Evolutionary conservation across 352 stramenopile species (phyloP).

Genomic region (Elongisporangium undulatum): DNA sequence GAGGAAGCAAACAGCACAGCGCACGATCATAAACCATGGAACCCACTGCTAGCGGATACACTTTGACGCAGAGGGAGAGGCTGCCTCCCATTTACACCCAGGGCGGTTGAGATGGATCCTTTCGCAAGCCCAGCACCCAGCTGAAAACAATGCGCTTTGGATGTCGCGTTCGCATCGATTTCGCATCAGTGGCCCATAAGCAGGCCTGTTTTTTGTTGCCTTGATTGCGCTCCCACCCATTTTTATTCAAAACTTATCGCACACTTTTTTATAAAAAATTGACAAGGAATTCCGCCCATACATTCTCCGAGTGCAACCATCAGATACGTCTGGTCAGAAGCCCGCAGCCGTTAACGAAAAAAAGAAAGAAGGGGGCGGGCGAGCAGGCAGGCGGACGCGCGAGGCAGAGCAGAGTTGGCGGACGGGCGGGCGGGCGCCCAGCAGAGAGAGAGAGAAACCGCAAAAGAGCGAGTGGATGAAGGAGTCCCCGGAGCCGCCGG

Average conservation of each 20-base stretch:
- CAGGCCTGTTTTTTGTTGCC: neutral
- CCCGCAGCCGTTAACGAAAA: neutral
- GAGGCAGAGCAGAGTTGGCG: neutral
- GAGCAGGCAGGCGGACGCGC: neutral
- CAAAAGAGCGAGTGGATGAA: conserved; percentile 1
- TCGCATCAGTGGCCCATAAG: neutral
- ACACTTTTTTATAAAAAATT: neutral
- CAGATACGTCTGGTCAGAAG: neutral
- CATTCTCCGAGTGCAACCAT: neutral
- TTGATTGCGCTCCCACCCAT: neutral
- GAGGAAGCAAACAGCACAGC: neutral
- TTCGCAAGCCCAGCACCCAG: neutral
- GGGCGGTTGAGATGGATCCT: neutral
- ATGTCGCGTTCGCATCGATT: neutral
- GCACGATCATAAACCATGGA: neutral
- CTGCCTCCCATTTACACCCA: neutral
- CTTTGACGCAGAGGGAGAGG: neutral
- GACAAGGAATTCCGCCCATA: neutral
- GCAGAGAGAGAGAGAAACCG: conserved; percentile 1
- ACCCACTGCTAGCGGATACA: neutral
- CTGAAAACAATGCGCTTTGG: neutral
- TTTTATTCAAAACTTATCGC: neutral
- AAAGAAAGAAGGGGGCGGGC: neutral
- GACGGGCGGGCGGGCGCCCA: neutral
- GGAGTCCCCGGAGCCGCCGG: conserved; percentile 14